Base-by-base conservation (phyloP, 768 basidiomycete species). In the Xerocomellus chrysenteron region DNA sequence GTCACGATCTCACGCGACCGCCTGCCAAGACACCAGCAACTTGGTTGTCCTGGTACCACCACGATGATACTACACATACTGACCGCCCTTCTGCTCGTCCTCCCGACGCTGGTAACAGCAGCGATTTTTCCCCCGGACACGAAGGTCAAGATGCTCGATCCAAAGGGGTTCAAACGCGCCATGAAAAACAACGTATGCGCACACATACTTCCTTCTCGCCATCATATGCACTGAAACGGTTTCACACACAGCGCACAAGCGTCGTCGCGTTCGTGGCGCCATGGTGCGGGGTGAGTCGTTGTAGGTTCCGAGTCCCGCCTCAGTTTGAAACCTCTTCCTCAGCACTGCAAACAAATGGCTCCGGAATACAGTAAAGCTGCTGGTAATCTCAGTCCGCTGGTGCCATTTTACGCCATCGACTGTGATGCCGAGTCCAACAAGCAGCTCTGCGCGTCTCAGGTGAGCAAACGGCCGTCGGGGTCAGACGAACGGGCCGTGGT, bases 211-310 rank as follows among this genome's bases (percentile, higher is more conserved):
- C 9, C n/a, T 12, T 41, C 9, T 37, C 14, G 5, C 10, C 17
- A n/a, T 21, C 30, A 24, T 19, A 49, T 52, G 17, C 17, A 43
- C 54, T 37, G 17, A 57, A 37, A 19, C 33, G 5, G 41, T n/a
- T 32, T 39, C 32, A 30, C 32, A 37, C 46, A 11, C 62, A 92
- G 91, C 76, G 82, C 73, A 88, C 91, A 33, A 83, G 79, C 58
- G 71, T 94, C 66, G 87, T 96, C 17, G 94, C 92, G 2, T 97
- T 95, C 67, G 88, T 94, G 13, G 94, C 94, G n/a, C 90, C 93
- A 4, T 96, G 94, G 94, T 94, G 90, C 66, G 90, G 89, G 61
- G 89, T 91, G 70, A 68, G 88, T 61, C 37, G 35, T 10, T n/a
- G 19, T 28, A 33, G 11, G 11, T 47, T 21, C 26, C 48, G 2